phyloP scores from a whole-genome alignment of 345 rosid species.

The Dipteronia dyeriana region DNA sequence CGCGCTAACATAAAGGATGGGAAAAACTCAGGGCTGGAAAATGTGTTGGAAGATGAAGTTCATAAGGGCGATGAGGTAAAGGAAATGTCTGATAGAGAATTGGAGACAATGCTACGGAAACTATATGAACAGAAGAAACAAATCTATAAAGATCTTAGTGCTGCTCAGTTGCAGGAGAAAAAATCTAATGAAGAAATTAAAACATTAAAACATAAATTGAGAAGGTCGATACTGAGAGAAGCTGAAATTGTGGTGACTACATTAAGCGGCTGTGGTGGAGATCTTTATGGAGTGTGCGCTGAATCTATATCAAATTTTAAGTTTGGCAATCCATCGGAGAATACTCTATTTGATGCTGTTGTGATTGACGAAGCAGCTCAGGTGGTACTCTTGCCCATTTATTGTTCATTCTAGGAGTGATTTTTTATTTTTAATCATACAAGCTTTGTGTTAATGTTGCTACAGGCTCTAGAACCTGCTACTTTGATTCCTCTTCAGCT shows the following conservation, averaged over 20 bases:
- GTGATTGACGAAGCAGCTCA: slow-evolving; percentile 99
- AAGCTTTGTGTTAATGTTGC: slow-evolving; percentile 25
- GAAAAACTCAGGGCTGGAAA: slow-evolving; percentile 49
- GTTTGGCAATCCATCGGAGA: slow-evolving; percentile 74
- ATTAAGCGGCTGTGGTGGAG: slow-evolving; percentile 99
- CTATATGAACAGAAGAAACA: slow-evolving; percentile 85
- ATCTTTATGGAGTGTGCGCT: slow-evolving; percentile 86
- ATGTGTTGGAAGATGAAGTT: slow-evolving; percentile 47
- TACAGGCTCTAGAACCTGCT: slow-evolving; percentile 99
- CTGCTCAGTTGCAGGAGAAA: slow-evolving; percentile 79
- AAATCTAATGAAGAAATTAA: slow-evolving; percentile 68
- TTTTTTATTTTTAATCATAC: slow-evolving; percentile 15
- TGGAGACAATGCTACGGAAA: slow-evolving; percentile 62
- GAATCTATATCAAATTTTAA: slow-evolving; percentile 71
- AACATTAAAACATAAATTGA: slow-evolving; percentile 67
- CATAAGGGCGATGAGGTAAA: slow-evolving; percentile 45
- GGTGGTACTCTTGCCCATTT: slow-evolving; percentile 43
- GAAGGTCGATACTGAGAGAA: slow-evolving; percentile 81
- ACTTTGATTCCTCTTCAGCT: slow-evolving; percentile 95
- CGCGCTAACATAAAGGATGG: slow-evolving; percentile 77
- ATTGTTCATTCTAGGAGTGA: slow-evolving; percentile 20
- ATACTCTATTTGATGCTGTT: slow-evolving; percentile 85
- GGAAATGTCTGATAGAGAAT: slow-evolving; percentile 65
- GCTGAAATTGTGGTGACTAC: slow-evolving; percentile 96
- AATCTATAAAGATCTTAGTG: slow-evolving; percentile 78